These are phyloP conservation scores for Eucommia ulmoides DNA, from an alignment of 257 asterid genomes.

Conservation along the genomic window DNA sequence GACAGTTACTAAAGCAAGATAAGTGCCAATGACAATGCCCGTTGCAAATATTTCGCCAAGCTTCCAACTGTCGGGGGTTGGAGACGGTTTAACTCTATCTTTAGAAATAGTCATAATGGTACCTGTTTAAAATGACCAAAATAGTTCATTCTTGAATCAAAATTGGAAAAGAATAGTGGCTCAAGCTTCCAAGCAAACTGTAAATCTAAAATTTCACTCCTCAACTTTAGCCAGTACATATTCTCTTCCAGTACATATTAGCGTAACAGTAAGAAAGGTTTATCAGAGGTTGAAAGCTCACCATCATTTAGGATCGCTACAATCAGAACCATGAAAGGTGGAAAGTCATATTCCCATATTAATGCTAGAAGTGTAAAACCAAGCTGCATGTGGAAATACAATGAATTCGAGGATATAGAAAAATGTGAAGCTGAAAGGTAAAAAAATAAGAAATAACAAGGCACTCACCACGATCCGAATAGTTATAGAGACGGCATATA, in stretches of 20 bases:
- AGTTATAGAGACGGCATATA: slow-evolving; percentile 20
- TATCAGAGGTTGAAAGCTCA: slow-evolving; percentile 1
- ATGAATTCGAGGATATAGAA: too few relatives aligned
- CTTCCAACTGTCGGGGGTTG: slow-evolving; percentile 19
- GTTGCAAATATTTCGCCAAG: slow-evolving; percentile 21
- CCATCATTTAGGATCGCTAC: slow-evolving; percentile 23
- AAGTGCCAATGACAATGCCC: slow-evolving; percentile 18
- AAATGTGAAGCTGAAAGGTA: too few relatives aligned
- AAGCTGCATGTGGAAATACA: slow-evolving; percentile 13
- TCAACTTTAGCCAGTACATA: too few relatives aligned
- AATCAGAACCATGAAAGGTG: slow-evolving; percentile 26
- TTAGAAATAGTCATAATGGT: slow-evolving; percentile 21
- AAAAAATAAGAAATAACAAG: too few relatives aligned
- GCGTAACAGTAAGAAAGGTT: too few relatives aligned
- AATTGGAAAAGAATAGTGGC: not conserved
- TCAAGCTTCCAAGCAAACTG: not conserved
- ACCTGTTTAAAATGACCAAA: slow-evolving; percentile 6
- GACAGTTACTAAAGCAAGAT: slow-evolving; percentile 17
- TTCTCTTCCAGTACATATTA: too few relatives aligned
- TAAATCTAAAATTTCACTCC: too few relatives aligned
- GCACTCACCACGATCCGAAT: slow-evolving; percentile 21
- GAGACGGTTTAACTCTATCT: slow-evolving; percentile 21
- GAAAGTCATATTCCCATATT: slow-evolving; percentile 22
- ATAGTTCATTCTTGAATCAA: not conserved
- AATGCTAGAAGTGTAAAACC: slow-evolving; percentile 20